Conservation (phyloP, 2,329 filamentous ascomycete species). For the Rasamsonia emersonii region DNA sequence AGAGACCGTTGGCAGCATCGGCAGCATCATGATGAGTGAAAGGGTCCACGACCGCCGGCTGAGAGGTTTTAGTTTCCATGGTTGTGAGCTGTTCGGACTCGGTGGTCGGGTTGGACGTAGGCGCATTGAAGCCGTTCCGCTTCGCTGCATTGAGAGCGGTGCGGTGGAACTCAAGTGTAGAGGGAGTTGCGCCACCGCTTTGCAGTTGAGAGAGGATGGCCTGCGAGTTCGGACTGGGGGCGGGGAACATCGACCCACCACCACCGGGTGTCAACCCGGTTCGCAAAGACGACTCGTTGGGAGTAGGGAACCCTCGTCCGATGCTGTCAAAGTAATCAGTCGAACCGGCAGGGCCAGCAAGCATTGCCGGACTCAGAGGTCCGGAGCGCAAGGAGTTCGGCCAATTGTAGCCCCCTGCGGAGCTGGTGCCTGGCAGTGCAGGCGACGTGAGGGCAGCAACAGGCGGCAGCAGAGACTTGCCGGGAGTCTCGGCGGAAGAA, state of each 20-base stretch:
- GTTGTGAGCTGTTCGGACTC: slow-evolving; percentile 29
- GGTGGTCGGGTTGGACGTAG: slow-evolving; percentile 35
- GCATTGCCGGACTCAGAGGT: slow-evolving; percentile 93
- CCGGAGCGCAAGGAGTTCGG: slow-evolving; percentile 80
- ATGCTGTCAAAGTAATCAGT: slow-evolving; percentile 87
- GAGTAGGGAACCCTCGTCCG: slow-evolving; percentile 80
- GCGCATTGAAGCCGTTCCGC: slow-evolving; percentile 40
- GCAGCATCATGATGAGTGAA: slow-evolving; percentile 85
- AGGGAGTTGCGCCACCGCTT: slow-evolving; percentile 76
- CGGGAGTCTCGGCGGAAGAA: slow-evolving; percentile 66
- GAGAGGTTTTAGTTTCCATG: slow-evolving; percentile 35
- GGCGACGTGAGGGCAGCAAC: slow-evolving; percentile 89
- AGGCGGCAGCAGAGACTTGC: slow-evolving; percentile 72
- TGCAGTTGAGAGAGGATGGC: slow-evolving; percentile 71
- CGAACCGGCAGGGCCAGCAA: slow-evolving; percentile 65
- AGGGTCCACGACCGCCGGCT: slow-evolving; percentile 50
- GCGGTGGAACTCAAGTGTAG: slow-evolving; percentile 87
- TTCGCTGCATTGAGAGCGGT: slow-evolving; percentile 77
- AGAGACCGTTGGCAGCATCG: slow-evolving; percentile 89
- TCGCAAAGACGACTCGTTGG: slow-evolving; percentile 89
- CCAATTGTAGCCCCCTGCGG: slow-evolving; percentile 67
- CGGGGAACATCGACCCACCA: slow-evolving; percentile 94
- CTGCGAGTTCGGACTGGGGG: slow-evolving; percentile 77
- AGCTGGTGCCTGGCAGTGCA: slow-evolving; percentile 66
- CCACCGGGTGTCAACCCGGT: slow-evolving; percentile 90